Base-by-base conservation (phyloP, 768 basidiomycete genomes). In the Suillus weaverae region DNA sequence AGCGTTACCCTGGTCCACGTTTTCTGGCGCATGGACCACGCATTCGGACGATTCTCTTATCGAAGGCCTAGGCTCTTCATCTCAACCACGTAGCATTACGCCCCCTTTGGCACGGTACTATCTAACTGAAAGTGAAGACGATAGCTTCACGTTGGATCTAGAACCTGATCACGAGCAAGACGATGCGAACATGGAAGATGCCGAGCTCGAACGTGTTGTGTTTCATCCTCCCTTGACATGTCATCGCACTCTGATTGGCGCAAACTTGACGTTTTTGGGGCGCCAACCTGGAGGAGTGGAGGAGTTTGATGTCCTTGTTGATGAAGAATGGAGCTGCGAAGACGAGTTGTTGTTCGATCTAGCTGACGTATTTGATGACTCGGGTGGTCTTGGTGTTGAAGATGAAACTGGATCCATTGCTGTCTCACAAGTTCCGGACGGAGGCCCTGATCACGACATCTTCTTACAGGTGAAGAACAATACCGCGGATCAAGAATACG, bases 31-130 rank as follows among this genome's bases (percentile, higher is more conserved):
- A 39, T 61, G 41, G 36, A 70, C 55, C 54, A 55, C 32, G 62
- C 65, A 65, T 60, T 72, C 68, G 60, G 67, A 66, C 26, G 61
- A 64, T 68, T 73, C 68, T 64, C 75, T 73, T 75, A 72, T 76
- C 70, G 35, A 59, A 16, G 55, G 61, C 63, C 53, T 39, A 41
- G 50, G 44, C 55, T 26, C 64, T 54, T 64, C 67, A 59, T 70
- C 66, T 30, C 26, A 35, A 63, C 60, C 67, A 64, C 57, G 66
- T 50, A 70, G 66, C 57, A 62, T 50, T 67, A 73, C 66, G 66
- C 64, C 63, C 61, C 63, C 66, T 38, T 46, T 60, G 14, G 65
- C 66, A 60, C 30, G 61, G 9, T 51, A 56, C 61, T 51, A 66
- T 51, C 60, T 62, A 64, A 16, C 71, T 54, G 68, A 18, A 59